Evolutionary conservation across 2,329 filamentous ascomycete genomes (phyloP).

Genomic region (Fusarium begoniae): DNA sequence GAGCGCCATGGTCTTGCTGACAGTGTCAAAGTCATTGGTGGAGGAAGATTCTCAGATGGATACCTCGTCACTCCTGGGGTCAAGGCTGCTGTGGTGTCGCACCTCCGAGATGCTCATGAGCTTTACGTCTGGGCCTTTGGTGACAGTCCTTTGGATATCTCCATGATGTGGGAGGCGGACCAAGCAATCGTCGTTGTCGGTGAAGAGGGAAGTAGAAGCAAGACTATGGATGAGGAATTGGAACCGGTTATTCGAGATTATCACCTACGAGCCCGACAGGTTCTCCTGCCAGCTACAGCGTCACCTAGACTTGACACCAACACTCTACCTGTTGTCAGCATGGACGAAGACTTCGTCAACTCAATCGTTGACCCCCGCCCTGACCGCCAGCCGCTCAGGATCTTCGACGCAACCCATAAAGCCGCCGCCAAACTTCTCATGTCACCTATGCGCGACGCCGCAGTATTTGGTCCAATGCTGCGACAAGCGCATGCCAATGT

Average conservation of each 20-base stretch:
- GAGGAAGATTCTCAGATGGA: conserved; percentile 56
- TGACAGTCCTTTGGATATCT: conserved; percentile 66
- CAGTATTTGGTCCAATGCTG: conserved; percentile 54
- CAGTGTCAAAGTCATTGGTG: conserved; percentile 61
- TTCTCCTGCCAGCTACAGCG: conserved; percentile 53
- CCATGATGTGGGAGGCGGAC: conserved; percentile 64
- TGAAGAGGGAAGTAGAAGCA: conserved; percentile 55
- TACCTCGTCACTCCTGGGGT: conserved; percentile 60
- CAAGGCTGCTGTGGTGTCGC: conserved; percentile 59
- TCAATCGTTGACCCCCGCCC: conserved; percentile 28
- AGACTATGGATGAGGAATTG: conserved; percentile 61
- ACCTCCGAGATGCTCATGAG: conserved; percentile 47
- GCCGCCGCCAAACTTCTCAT: conserved; percentile 59
- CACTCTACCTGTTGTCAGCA: conserved; percentile 53
- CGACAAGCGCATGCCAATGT: conserved; percentile 58
- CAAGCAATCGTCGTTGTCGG: conserved; percentile 65
- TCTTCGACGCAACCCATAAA: conserved; percentile 57
- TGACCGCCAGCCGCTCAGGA: not conserved
- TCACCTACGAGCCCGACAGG: conserved; percentile 55
- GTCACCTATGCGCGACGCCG: conserved; percentile 62
- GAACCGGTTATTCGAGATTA: conserved; percentile 50
- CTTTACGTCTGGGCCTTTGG: conserved; percentile 67
- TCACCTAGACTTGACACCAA: conserved; percentile 53
- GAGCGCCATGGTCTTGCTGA: conserved; percentile 51
- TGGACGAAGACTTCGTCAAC: conserved; percentile 42